Base-by-base conservation (phyloP, 2,329 filamentous ascomycete genomes). In the Fusarium sp. region DNA sequence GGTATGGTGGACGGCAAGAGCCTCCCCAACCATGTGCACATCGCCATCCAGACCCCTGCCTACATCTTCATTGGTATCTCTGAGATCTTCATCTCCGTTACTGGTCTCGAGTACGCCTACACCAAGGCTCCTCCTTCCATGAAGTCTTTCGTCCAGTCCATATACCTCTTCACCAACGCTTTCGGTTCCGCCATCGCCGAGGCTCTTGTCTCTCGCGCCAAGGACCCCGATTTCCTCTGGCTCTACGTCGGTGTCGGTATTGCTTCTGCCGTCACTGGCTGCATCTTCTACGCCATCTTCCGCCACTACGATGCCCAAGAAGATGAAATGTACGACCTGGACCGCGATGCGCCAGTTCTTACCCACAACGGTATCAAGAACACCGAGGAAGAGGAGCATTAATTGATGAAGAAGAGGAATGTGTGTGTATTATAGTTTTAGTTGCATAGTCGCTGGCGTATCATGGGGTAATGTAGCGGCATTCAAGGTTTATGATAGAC, bases 81-180 rank as follows among this genome's bases (percentile, higher is more conserved):
- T 0, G 88, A 91, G 77, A 89, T 90, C 61, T 87, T 90, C 74
- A 87, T 88, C 49, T 90, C 88, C 14, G 89, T 93, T 66, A 91
- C 90, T 2, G 88, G 88, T 66, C 85, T 92, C 14, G 91, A 93
- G 77, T 92, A 93, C 71, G 91, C 90, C 20, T 93, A 90, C 80
- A 92, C 90, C 75, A 92, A 93, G 79, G 91, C 91, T 0, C 91
- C 91, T 3, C 86, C 86, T 44, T 88, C 84, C 77, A 92, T 93
- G 90, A 88, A 90, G 77, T 88, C 87, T 1, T 88, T 88, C 82
- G 82, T 88, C 30, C 85, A 85, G 77, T 84, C 85, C 15, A 75
- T 90, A n/a, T 90, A 87, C 73, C 82, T 90, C 60, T 83, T 90
- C 66, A 90, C 87, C 42, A 87, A 82, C 47, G 89, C 88, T 5